A percentile compares a stretch with the other conserved stretches of the same genome.
phyloP scores from a whole-genome alignment of 2,329 filamentous ascomycete genomes.

The Stachybotrys echinatus region DNA sequence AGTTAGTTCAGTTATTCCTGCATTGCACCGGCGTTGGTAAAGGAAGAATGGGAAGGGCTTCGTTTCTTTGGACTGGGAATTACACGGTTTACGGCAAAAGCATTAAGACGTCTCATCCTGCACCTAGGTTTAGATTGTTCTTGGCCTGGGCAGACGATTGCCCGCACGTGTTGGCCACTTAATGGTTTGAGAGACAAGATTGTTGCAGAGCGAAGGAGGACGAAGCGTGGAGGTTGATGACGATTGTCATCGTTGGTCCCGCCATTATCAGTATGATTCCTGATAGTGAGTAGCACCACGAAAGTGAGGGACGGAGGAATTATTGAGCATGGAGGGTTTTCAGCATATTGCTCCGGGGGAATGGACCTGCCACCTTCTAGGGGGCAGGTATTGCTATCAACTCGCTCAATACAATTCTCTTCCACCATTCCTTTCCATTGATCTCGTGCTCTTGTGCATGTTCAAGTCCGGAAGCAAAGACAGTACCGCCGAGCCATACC shows the following conservation, averaged over 20 bases:
- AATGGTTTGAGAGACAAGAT: background rate
- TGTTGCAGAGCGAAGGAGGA: background rate
- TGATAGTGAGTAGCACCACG: no score
- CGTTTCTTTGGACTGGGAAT: conserved; percentile 18
- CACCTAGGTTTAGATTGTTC: conserved; percentile 35
- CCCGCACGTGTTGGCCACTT: background rate
- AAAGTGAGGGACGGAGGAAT: no score
- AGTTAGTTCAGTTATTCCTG: conserved; percentile 24
- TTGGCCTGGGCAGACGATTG: conserved; percentile 13
- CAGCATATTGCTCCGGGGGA: background rate
- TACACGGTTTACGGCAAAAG: conserved; percentile 27
- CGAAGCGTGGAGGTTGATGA: background rate
- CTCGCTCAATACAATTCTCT: background rate
- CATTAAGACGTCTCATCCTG: conserved; percentile 30
- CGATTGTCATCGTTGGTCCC: background rate
- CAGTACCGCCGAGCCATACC: no score
- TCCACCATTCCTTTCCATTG: background rate
- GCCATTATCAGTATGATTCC: no score
- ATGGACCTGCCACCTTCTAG: no score
- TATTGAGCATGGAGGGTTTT: no score
- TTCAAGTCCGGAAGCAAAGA: no score
- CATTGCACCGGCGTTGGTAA: conserved; percentile 56
- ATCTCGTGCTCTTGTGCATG: no score
- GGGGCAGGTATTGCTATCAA: background rate
- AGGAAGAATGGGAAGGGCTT: conserved; percentile 23